phyloP scores from a whole-genome alignment of 176 grass and related monocot species.

The Leersia perrieri region DNA sequence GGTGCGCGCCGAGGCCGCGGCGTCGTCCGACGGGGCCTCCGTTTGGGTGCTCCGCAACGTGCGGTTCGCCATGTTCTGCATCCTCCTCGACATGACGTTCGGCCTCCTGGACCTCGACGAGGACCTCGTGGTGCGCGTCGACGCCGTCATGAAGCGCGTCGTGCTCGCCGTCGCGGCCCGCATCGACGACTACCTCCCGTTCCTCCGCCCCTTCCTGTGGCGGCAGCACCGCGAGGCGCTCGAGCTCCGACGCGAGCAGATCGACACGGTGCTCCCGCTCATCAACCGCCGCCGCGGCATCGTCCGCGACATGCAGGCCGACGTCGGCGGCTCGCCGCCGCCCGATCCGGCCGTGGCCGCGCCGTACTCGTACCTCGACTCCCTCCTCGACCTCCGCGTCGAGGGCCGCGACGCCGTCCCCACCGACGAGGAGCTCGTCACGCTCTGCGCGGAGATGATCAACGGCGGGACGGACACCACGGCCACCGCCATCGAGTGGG shows the following conservation, averaged over 20 bases:
- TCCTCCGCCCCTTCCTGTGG: conserved; percentile 70
- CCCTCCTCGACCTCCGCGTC: conserved; percentile 60
- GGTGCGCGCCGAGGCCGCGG: conserved; percentile 57
- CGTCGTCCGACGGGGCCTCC: conserved; percentile 40
- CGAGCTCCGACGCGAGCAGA: conserved; percentile 62
- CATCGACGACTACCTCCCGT: conserved; percentile 96
- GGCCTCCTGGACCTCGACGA: conserved; percentile 79
- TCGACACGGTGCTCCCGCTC: conserved; percentile 60
- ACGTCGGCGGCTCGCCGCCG: too few species aligned
- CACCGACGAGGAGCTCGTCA: conserved; percentile 66
- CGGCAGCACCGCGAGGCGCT: conserved; percentile 53
- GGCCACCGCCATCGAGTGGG: conserved; percentile 91
- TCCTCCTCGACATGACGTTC: conserved; percentile 88
- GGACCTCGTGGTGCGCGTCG: conserved; percentile 56
- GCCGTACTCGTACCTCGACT: conserved; percentile 94
- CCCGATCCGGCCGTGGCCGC: conserved; percentile 39
- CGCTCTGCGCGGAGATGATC: conserved; percentile 76
- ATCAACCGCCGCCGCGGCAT: conserved; percentile 68
- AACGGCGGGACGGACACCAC: conserved; percentile 94
- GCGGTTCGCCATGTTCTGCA: conserved; percentile 89
- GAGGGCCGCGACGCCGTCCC: conserved; percentile 43
- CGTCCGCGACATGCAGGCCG: conserved; percentile 30
- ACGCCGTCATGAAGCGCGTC: conserved; percentile 84
- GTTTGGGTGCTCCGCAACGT: conserved; percentile 92
- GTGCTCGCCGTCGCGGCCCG: conserved; percentile 52